These are phyloP conservation scores for Aureobasidium sp. DNA, from an alignment of 2,329 filamentous ascomycete genomes.

Conservation along the genomic window DNA sequence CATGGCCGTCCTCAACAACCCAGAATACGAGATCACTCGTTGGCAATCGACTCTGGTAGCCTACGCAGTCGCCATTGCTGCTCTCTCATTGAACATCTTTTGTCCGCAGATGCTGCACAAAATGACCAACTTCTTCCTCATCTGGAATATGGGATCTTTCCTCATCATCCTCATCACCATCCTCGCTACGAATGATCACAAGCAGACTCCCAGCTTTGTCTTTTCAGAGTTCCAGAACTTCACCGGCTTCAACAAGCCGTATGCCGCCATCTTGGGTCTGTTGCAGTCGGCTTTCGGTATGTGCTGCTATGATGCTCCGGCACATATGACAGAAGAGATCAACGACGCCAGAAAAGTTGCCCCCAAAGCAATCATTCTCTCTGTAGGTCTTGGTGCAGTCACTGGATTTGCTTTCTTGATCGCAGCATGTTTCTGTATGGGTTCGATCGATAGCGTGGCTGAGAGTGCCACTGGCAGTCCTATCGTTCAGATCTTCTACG, in stretches of 20 bases:
- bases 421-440: slow-evolving; percentile 44
- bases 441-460: slow-evolving; percentile 40
- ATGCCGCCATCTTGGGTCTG: slow-evolving; percentile 46
- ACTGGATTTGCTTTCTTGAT: slow-evolving; percentile 43
- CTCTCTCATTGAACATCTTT: slow-evolving; percentile 42
- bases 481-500: slow-evolving; percentile 45
- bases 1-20: slow-evolving; percentile 44
- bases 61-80: slow-evolving; percentile 39
- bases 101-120: slow-evolving; percentile 43
- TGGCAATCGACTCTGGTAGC: slow-evolving; percentile 50
- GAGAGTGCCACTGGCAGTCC: slow-evolving; percentile 41
- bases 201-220: slow-evolving; percentile 46
- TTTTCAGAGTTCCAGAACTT: slow-evolving; percentile 48
- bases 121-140: slow-evolving; percentile 39
- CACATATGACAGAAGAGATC: slow-evolving; percentile 50
- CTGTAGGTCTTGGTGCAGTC: slow-evolving; percentile 36
- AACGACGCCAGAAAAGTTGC: slow-evolving; percentile 42
- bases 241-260: slow-evolving; percentile 43
- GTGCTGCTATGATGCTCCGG: slow-evolving; percentile 38
- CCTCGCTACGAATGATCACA: slow-evolving; percentile 45
- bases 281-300: slow-evolving; percentile 48
- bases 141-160: slow-evolving; percentile 48
- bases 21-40: slow-evolving; percentile 43
- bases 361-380: slow-evolving; percentile 40
- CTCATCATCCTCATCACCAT: slow-evolving; percentile 44